A percentile compares a stretch with the other conserved stretches of the same genome.
Conservation (phyloP, 2,329 filamentous ascomycete genomes). For the Alternaria sp. region DNA sequence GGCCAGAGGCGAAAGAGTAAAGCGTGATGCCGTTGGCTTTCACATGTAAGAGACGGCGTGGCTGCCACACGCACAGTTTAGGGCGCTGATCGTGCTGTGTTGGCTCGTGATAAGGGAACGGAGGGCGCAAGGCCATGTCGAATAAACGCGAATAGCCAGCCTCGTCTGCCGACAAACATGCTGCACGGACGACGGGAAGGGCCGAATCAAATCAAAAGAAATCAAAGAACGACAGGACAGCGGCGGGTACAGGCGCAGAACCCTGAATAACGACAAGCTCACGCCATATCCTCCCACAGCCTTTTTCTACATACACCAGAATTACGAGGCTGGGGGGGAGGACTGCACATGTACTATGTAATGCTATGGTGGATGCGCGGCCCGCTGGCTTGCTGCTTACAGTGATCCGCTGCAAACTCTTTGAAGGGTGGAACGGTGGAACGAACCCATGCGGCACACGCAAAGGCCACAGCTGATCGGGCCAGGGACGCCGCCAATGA, state of each 20-base stretch:
- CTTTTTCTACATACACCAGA: neutral
- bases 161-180: slow-evolving; percentile 34
- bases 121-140: slow-evolving; percentile 32
- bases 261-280: neutral
- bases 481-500: slow-evolving; percentile 36
- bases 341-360: neutral
- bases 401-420: slow-evolving; percentile 34
- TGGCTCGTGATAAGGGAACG: slow-evolving; percentile 36
- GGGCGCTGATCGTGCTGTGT: slow-evolving; percentile 32
- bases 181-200: slow-evolving; percentile 39
- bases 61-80: slow-evolving; percentile 17
- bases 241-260: slow-evolving; percentile 8
- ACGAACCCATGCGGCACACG: slow-evolving; percentile 28
- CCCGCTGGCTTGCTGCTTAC: slow-evolving; percentile 19
- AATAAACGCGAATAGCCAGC: slow-evolving; percentile 38
- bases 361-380: slow-evolving; percentile 9
- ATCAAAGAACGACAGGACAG: slow-evolving; percentile 28
- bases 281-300: neutral
- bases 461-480: slow-evolving; percentile 27
- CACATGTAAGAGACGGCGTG: slow-evolving; percentile 36
- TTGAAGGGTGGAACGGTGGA: slow-evolving; percentile 10
- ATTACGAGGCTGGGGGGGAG: neutral
- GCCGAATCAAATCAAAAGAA: slow-evolving; percentile 39
- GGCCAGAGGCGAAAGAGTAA: slow-evolving; percentile 19
- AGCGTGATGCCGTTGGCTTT: slow-evolving; percentile 38